These are phyloP conservation scores for Cyclospora cayetanensis DNA, from an alignment of 169 alveolate genomes.

Conservation along the genomic window DNA sequence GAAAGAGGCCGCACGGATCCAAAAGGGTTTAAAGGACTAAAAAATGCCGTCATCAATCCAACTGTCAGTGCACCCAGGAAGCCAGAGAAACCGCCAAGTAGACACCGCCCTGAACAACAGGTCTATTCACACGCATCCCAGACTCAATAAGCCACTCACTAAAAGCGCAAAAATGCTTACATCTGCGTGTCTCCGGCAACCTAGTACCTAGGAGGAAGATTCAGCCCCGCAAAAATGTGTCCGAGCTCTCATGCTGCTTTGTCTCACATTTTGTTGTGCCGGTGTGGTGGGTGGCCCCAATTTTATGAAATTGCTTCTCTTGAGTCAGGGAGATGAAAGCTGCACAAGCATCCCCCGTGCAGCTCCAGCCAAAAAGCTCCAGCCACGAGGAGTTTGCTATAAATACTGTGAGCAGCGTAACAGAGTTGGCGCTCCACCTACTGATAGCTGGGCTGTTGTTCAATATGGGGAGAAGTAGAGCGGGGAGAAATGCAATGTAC, in stretches of 20 bases:
- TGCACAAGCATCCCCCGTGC: constrained; percentile 50
- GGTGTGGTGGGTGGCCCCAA: too few species aligned
- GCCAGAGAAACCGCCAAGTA: constrained; percentile 46
- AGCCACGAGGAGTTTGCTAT: constrained; percentile 40
- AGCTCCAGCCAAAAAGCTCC: neutral
- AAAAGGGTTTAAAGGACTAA: constrained; percentile 39
- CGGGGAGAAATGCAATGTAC: constrained; percentile 49
- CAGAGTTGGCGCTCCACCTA: constrained; percentile 34
- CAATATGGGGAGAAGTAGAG: neutral
- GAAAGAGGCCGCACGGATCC: constrained; percentile 29
- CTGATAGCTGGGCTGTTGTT: neutral
- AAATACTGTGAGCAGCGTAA: neutral
- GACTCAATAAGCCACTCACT: too few species aligned
- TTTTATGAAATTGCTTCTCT: constrained; percentile 25
- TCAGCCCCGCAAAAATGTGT: too few species aligned
- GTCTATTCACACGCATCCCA: too few species aligned
- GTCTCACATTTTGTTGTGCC: too few species aligned
- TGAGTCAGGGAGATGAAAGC: constrained; percentile 27
- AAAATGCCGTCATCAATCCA: neutral
- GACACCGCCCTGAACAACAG: constrained; percentile 46
- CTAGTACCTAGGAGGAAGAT: too few species aligned
- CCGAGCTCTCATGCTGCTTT: too few species aligned
- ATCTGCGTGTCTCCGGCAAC: too few species aligned
- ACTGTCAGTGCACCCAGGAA: constrained; percentile 41
- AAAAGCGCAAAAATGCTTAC: too few species aligned